Percentiles rank a stretch among this genome's conserved stretches.
Evolutionary conservation across 179 eudicot genomes (phyloP).

Genomic region (Camellia oleifera): DNA sequence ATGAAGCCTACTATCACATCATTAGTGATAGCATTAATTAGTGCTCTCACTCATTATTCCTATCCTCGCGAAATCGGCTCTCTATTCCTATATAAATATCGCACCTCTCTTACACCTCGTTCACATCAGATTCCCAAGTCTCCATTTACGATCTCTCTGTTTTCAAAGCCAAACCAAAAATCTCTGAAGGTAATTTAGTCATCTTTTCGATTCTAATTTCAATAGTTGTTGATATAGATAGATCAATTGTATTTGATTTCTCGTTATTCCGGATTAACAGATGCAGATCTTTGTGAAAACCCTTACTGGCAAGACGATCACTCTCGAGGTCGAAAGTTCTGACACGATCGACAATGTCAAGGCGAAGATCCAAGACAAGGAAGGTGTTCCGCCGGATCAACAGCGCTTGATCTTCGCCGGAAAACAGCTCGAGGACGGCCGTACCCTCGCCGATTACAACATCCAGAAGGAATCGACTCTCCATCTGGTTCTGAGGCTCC

Average conservation of each 20-base stretch:
- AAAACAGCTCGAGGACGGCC: constrained; percentile 15
- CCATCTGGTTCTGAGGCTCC: constrained; percentile 12
- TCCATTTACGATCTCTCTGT: too few species aligned
- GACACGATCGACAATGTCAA: constrained; percentile 17
- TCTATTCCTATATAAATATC: too few species aligned
- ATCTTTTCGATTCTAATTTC: too few species aligned
- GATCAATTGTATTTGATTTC: neutral
- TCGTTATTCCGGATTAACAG: neutral
- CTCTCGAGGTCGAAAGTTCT: constrained; percentile 14
- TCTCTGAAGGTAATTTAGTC: too few species aligned
- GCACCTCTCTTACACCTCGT: too few species aligned
- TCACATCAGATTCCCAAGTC: too few species aligned
- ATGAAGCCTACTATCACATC: too few species aligned
- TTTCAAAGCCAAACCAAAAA: too few species aligned
- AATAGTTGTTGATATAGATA: too few species aligned
- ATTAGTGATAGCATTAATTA: too few species aligned
- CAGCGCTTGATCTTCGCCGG: constrained; percentile 16
- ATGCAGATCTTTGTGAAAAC: constrained; percentile 12
- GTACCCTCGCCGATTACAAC: constrained; percentile 15
- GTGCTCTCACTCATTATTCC: too few species aligned
- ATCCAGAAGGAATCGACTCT: constrained; percentile 17
- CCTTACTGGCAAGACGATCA: constrained; percentile 4
- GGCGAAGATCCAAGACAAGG: constrained; percentile 16
- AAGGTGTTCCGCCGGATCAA: constrained; percentile 16
- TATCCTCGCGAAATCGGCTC: too few species aligned